Base-by-base conservation (phyloP, 1,139 yeast genomes). In the Suhomyces anneliseae region DNA sequence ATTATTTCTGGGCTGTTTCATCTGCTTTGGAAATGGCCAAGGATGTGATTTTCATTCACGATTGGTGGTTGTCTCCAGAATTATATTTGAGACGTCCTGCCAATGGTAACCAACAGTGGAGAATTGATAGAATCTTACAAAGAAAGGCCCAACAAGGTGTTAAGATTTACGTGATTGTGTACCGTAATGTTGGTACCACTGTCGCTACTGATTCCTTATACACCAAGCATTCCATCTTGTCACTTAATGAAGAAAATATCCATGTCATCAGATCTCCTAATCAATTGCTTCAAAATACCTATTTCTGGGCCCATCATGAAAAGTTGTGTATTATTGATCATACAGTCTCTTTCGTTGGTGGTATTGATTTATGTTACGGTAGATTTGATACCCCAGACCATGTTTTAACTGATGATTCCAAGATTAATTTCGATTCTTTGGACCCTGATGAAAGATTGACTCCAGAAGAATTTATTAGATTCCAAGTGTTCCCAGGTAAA, bases 241-340 rank as follows among this genome's bases (percentile, higher is more conserved):
- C 88, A 45, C 72, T 95, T 45, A 90, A 92, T 64, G 79, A 74
- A 42, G 87, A 84, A 29, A 95, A 95, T 60, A 83, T 95, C 47
- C 93, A 88, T 66, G 92, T 93, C 15, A 81, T 93, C 54, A 81
- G 99, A 57, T 92, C 98, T 1, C 99, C 99, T 5, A 92, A 93
- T 57, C 99, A 95, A 65, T 81, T 95, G 62, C 72, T 90, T 46
- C 98, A 93, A 63, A 90, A 92, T 59, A 90, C 96, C 0, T 89
- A 83, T 59, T 95, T 95, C 64, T 95, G 99, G 99, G 99, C 99
- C 0, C 99, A 95, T 70, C 99, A 95, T 68, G 99, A 95, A 63
- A 95, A 95, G 62, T 69, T 95, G 47, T 83, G 95, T 56, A 79
- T 93, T 38, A 73, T 95, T 47, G 99, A 95, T 66, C 90, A 88